Conservation (phyloP, 768 basidiomycete species). For the Sporobolomyces phaffii region DNA sequence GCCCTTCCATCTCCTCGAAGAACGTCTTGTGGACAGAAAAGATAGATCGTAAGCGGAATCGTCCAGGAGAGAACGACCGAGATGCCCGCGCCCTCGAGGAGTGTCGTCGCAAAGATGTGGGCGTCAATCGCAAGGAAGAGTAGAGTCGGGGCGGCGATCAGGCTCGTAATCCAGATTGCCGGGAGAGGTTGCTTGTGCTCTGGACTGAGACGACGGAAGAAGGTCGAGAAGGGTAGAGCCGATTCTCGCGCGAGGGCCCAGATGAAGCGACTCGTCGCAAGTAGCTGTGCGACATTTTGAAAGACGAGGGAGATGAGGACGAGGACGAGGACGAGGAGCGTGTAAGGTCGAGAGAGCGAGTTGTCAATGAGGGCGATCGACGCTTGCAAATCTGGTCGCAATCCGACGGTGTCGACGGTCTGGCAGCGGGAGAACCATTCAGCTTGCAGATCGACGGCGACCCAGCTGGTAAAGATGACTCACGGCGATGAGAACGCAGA, state of each 20-base stretch:
- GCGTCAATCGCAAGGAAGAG: constrained; percentile 43
- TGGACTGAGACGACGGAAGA: constrained; percentile 44
- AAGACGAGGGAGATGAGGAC: constrained; percentile 7
- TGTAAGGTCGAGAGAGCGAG: constrained; percentile 41
- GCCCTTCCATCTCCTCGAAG: constrained; percentile 46
- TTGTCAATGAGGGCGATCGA: constrained; percentile 45
- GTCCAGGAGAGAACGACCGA: constrained; percentile 45
- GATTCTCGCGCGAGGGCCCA: constrained; percentile 49
- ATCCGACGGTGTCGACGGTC: constrained; percentile 10
- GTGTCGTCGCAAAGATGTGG: constrained; percentile 44
- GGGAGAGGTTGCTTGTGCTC: constrained; percentile 43
- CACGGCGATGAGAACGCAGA: constrained; percentile 45
- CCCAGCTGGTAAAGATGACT: background rate
- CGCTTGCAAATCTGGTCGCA: constrained; percentile 37
- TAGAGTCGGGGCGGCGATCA: constrained; percentile 44
- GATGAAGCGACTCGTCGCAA: constrained; percentile 49
- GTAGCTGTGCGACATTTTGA: constrained; percentile 38
- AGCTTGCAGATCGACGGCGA: constrained; percentile 13
- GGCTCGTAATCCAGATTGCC: constrained; percentile 46
- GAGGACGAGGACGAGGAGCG: constrained; percentile 7
- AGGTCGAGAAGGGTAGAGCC: constrained; percentile 47
- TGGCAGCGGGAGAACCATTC: background rate
- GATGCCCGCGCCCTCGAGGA: constrained; percentile 47
- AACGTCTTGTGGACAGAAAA: constrained; percentile 37
- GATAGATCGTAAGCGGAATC: constrained; percentile 36